These are phyloP conservation scores for Senna tora DNA, from an alignment of 306 rosid genomes.

Conservation along the genomic window DNA sequence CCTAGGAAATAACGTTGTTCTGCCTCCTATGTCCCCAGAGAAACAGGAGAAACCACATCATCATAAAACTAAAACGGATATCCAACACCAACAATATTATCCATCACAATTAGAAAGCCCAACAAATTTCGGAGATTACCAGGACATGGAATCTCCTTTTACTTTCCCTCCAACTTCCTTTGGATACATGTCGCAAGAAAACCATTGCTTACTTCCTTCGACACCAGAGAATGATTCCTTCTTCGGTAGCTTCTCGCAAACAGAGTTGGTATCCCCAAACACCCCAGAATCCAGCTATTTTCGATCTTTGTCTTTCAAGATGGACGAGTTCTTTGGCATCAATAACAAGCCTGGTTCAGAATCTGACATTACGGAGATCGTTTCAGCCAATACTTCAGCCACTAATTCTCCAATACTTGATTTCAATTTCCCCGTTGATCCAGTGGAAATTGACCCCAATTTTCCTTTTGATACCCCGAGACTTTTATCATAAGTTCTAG, in stretches of 20 bases:
- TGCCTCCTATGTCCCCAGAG: conserved; percentile 62
- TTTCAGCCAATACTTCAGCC: conserved; percentile 63
- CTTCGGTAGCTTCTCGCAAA: conserved; percentile 46
- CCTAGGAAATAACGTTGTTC: conserved; percentile 51
- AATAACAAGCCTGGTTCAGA: conserved; percentile 42
- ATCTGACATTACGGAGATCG: conserved; percentile 51
- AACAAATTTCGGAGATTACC: conserved; percentile 31
- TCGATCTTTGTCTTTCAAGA: conserved; percentile 41
- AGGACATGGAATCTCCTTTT: conserved; percentile 49
- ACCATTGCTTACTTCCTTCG: conserved; percentile 38
- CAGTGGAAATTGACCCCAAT: conserved; percentile 47
- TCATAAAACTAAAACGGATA: background rate
- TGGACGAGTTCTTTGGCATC: conserved; percentile 37
- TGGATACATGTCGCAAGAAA: conserved; percentile 45
- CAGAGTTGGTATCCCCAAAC: conserved; percentile 49
- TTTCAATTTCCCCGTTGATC: conserved; percentile 63
- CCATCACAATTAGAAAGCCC: conserved; percentile 37
- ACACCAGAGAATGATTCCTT: conserved; percentile 41
- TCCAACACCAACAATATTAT: conserved; percentile 30
- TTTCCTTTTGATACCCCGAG: conserved; percentile 57
- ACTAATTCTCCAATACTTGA: conserved; percentile 65
- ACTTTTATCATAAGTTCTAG: conserved; percentile 43
- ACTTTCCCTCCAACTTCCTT: conserved; percentile 56
- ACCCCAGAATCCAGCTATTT: conserved; percentile 46
- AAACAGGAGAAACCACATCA: conserved; percentile 51